Conservation (phyloP, 768 basidiomycete species). For the Macrolepiota albuminosa region DNA sequence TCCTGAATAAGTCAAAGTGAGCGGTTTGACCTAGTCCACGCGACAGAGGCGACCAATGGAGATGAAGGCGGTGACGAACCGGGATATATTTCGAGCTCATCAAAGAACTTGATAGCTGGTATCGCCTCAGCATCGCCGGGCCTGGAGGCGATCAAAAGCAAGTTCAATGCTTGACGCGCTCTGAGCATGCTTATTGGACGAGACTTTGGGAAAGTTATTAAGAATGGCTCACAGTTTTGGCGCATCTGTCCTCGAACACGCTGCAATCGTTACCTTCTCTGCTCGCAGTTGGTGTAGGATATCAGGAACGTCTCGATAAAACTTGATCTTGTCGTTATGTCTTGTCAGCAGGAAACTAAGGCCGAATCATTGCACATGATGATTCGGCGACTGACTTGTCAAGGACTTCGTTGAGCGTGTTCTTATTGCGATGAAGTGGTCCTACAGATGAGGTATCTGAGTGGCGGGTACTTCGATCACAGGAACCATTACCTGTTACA, state of each 20-base stretch:
- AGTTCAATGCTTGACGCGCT: constrained; percentile 68
- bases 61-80: constrained; percentile 27
- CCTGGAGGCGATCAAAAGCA: constrained; percentile 48
- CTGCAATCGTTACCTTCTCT: constrained; percentile 54
- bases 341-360: constrained; percentile 26
- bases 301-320: constrained; percentile 73
- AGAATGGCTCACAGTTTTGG: constrained; percentile 53
- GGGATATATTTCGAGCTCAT: constrained; percentile 72
- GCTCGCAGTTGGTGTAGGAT: constrained; percentile 59
- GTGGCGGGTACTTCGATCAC: background rate
- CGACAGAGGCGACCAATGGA: background rate
- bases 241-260: constrained; percentile 70
- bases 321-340: constrained; percentile 51
- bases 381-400: constrained; percentile 34
- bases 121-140: constrained; percentile 23
- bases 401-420: constrained; percentile 42
- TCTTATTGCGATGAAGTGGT: constrained; percentile 46
- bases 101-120: constrained; percentile 58
- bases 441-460: constrained; percentile 24
- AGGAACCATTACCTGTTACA: constrained; percentile 37
- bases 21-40: background rate
- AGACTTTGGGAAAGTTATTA: background rate
- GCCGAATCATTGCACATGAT: background rate
- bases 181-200: constrained; percentile 30
- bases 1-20: constrained; percentile 29